These are phyloP conservation scores for Orychophragmus violaceus DNA, from an alignment of 345 rosid genomes.

Conservation along the genomic window DNA sequence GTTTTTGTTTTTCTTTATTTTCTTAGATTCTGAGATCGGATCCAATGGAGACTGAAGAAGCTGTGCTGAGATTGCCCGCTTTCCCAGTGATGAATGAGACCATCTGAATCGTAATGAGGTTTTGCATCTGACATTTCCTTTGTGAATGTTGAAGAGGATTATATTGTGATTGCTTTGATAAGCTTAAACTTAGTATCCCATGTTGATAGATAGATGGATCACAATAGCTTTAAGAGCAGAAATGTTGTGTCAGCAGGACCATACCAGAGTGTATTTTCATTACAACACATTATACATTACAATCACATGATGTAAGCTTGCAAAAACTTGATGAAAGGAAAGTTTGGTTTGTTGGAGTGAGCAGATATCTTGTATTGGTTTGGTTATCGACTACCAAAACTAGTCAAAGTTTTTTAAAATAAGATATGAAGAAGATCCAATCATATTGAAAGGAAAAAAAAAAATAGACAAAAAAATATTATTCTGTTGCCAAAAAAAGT, in stretches of 20 bases:
- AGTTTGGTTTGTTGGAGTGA: background rate
- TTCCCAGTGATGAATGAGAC: constrained; percentile 24
- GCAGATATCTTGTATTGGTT: background rate
- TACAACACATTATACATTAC: background rate
- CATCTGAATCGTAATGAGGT: constrained; percentile 4
- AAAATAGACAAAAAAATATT: background rate
- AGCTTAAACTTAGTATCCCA: background rate
- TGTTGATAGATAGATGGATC: background rate
- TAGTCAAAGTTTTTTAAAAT: background rate
- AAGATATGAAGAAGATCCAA: background rate
- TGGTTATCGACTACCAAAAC: background rate
- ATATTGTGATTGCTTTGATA: background rate
- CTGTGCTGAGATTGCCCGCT: constrained; percentile 62
- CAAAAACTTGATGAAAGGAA: background rate
- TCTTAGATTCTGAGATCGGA: constrained; percentile 63
- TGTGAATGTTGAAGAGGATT: background rate
- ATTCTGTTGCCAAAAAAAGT: background rate
- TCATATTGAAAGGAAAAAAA: background rate
- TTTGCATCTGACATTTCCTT: background rate
- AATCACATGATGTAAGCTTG: background rate
- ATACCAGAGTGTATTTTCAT: background rate
- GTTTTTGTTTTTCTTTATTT: background rate
- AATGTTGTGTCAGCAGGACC: background rate
- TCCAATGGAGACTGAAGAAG: constrained; percentile 70
- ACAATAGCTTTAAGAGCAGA: background rate